These are phyloP conservation scores for Solanum acaule DNA, from an alignment of 257 asterid species.

Conservation along the genomic window DNA sequence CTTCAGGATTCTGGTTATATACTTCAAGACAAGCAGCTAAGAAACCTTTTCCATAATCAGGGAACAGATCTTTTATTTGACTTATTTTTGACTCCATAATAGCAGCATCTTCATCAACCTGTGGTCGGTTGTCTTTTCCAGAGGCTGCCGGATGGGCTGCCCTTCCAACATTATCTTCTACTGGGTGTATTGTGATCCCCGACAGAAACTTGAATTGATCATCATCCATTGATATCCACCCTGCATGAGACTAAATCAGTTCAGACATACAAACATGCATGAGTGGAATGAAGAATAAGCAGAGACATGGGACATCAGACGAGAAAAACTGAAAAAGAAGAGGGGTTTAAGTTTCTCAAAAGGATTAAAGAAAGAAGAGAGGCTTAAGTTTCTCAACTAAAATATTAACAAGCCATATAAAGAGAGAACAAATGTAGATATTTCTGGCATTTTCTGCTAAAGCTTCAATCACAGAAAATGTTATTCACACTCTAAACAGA, in stretches of 20 bases:
- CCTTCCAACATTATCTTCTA: slow-evolving; percentile 16
- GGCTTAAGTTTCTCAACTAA: background rate
- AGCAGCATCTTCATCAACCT: slow-evolving; percentile 63
- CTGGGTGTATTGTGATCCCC: slow-evolving; percentile 34
- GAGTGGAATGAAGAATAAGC: background rate
- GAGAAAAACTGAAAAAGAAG: background rate
- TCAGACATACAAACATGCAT: background rate
- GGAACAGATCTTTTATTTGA: slow-evolving; percentile 92
- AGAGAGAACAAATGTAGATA: background rate
- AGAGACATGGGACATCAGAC: background rate
- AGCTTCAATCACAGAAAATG: background rate
- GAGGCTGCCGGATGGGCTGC: slow-evolving; percentile 15
- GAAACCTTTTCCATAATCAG: slow-evolving; percentile 82
- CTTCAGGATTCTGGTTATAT: slow-evolving; percentile 80
- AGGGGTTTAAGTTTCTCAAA: background rate
- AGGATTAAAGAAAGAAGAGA: background rate
- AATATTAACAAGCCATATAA: background rate
- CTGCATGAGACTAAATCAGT: slow-evolving; percentile 23
- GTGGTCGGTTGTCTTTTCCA: slow-evolving; percentile 11
- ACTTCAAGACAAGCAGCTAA: slow-evolving; percentile 87
- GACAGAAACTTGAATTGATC: slow-evolving; percentile 59
- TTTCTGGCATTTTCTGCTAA: background rate
- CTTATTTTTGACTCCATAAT: slow-evolving; percentile 79
- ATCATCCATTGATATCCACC: slow-evolving; percentile 80
- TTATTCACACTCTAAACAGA: background rate